These are phyloP conservation scores for Tylopilus orsonianus DNA, from an alignment of 1,284 basidiomycete genomes.

Conservation along the genomic window DNA sequence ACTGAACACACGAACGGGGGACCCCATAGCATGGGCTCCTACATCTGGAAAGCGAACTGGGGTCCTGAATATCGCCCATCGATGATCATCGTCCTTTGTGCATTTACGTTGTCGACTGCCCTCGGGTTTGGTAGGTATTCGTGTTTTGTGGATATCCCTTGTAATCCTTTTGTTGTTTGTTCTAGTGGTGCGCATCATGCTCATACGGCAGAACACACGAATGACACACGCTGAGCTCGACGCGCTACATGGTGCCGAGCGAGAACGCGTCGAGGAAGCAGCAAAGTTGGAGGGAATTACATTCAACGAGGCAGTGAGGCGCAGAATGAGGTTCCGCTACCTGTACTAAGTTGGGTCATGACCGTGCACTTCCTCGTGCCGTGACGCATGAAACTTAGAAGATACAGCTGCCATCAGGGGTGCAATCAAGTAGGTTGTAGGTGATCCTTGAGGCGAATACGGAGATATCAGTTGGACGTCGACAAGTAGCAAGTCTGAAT, in stretches of 20 bases:
- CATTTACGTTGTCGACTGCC: conserved; percentile 39
- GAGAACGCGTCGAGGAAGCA: conserved; percentile 47
- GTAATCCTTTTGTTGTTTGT: too few species aligned
- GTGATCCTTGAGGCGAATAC: too few species aligned
- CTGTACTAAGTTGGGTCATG: conserved; percentile 12
- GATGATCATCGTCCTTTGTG: conserved; percentile 48
- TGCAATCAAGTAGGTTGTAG: too few species aligned
- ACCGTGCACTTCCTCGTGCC: neutral
- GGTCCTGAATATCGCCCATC: conserved; percentile 51
- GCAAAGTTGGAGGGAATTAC: conserved; percentile 51
- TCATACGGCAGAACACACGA: conserved; percentile 45
- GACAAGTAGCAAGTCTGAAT: too few species aligned
- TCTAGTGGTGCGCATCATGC: conserved; percentile 46
- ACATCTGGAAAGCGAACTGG: conserved; percentile 52
- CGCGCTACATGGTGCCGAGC: conserved; percentile 42
- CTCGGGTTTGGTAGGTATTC: conserved; percentile 40
- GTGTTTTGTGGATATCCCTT: neutral
- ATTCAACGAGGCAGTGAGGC: conserved; percentile 51
- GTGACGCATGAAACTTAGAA: neutral
- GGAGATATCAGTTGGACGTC: too few species aligned
- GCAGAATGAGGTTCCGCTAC: conserved; percentile 38
- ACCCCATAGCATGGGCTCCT: conserved; percentile 47
- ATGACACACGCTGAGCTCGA: conserved; percentile 46
- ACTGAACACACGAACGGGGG: neutral
- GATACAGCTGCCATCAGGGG: too few species aligned